Percentiles rank a stretch among this genome's conserved stretches.
phyloP scores from a whole-genome alignment of 2,329 filamentous ascomycete genomes.

The Monosporascus sp. region DNA sequence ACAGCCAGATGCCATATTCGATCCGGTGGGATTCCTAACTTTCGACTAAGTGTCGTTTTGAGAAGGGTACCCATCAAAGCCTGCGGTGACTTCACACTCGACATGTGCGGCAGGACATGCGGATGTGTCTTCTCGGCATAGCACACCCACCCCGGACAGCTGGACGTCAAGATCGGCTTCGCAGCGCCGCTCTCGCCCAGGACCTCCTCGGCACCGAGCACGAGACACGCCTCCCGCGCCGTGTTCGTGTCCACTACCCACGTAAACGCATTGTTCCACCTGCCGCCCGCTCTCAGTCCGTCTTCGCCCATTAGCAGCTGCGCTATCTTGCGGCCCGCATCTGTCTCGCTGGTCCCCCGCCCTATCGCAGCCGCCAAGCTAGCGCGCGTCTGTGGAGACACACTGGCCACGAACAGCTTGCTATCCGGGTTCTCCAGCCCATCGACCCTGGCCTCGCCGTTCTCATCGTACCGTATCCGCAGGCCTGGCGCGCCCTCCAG shows the following conservation, averaged over 20 bases:
- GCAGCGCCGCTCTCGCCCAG: conserved; percentile 33
- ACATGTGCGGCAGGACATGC: conserved; percentile 85
- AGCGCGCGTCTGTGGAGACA: conserved; percentile 86
- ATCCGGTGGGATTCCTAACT: conserved; percentile 66
- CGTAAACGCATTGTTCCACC: conserved; percentile 70
- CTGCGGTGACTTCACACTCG: conserved; percentile 88
- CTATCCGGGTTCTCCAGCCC: conserved; percentile 55
- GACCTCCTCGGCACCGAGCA: conserved; percentile 71
- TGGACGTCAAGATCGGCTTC: conserved; percentile 74
- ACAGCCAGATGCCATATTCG: conserved; percentile 91
- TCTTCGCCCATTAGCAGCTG: conserved; percentile 68
- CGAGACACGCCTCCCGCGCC: conserved; percentile 76
- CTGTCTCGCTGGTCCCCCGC: conserved; percentile 61
- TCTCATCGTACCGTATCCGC: conserved; percentile 28
- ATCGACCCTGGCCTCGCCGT: conserved; percentile 36
- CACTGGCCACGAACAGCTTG: conserved; percentile 83
- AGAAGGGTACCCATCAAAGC: conserved; percentile 84
- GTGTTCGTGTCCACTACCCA: conserved; percentile 91
- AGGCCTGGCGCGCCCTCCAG: conserved; percentile 64
- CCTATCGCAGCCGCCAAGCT: conserved; percentile 82
- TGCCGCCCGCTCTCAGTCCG: conserved; percentile 66
- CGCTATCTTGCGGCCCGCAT: conserved; percentile 78
- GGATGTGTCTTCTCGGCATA: conserved; percentile 98
- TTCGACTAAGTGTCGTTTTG: conserved; percentile 76
- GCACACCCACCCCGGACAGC: conserved; percentile 97